Base-by-base conservation (phyloP, 345 rosid species). In the Aethionema arabicum region DNA sequence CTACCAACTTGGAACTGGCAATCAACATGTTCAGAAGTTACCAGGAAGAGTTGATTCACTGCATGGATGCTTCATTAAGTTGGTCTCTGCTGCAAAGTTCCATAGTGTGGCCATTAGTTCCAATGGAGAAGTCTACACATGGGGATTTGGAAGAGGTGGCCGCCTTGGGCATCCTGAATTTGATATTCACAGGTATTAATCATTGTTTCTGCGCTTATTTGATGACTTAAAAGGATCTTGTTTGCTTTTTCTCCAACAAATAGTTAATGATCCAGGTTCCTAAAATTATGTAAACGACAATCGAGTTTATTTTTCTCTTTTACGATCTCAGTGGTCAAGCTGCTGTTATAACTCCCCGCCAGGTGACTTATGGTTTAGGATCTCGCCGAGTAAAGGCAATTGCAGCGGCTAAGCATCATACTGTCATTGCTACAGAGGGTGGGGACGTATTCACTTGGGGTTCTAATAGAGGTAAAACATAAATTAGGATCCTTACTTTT, bases 101-200 rank as follows among this genome's bases (percentile, higher is more conserved):
- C 99, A 93, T 57, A 90, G 99, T 74, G 82, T 83, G 54, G 96
- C 97, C 41, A 82, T 93, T 75, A 82, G 77, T 62, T 77, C 77
- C 42, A 51, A 44, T 61, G 99, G 99, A 70, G 83, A 90, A 74
- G 87, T 90, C 50, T 93, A 80, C 71, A 85, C 97, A 1, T 93
- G 99, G 99, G 99, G 99, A 9, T 93, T 87, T 73, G 99, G 97
- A 58, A 90, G 99, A 66, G 97, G 99, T 21, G 97, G 99, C 15
- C 91, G 99, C 63, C 99, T 93, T 80, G 99, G 99, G 63, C 99
- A 93, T 72, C 96, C 99, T 58, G 99, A 93, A 66, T 93, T 93
- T 78, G 96, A 93, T 72, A 93, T 93, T 70, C 99, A 93, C 77
- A 93, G 99, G 99, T 90, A 73, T 35, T 7, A 21, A 55, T 47